Conservation (phyloP, 257 asterid genomes). For the Solanum okadae region DNA sequence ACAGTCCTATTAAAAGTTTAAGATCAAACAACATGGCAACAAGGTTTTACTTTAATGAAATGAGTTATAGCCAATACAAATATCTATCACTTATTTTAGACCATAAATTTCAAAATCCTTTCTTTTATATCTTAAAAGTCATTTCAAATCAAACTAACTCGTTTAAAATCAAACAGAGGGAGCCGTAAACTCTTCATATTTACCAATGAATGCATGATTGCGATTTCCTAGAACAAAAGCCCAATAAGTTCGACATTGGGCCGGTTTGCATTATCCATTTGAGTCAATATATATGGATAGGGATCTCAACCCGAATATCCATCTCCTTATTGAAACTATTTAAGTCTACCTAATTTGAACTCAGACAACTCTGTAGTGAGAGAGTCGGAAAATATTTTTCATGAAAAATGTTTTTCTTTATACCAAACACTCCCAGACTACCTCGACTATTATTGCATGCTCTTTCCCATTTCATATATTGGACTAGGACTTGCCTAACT, state of each 20-base stretch:
- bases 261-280: background rate
- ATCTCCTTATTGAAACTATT: background rate
- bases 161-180: too few relatives aligned
- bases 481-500: background rate
- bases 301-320: background rate
- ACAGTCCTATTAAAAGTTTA: too few relatives aligned
- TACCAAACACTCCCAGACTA: background rate
- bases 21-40: too few relatives aligned
- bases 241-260: background rate
- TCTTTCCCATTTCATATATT: background rate
- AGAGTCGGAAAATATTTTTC: too few relatives aligned
- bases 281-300: background rate
- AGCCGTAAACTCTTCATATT: background rate
- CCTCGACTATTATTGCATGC: background rate
- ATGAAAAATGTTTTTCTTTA: too few relatives aligned
- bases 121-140: too few relatives aligned
- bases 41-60: too few relatives aligned
- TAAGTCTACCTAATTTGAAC: background rate
- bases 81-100: background rate
- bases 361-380: background rate
- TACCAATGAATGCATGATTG: background rate
- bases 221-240: background rate
- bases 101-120: fast-evolving
- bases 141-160: too few relatives aligned
- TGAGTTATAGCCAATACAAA: fast-evolving